Base-by-base conservation (phyloP, 768 basidiomycete genomes). In the Naganishia vaughanmartiniae region DNA sequence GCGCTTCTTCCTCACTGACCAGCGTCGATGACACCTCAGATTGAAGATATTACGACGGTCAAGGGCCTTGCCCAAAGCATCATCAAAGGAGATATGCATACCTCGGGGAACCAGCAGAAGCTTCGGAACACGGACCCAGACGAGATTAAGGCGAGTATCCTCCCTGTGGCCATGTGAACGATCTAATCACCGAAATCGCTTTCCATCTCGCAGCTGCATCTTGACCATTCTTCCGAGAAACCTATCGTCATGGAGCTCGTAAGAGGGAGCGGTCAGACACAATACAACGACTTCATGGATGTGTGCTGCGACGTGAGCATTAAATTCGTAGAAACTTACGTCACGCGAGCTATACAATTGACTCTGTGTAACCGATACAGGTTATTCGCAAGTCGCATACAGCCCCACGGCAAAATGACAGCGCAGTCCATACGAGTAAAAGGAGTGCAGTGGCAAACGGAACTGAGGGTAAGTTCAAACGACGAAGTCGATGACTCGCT, bases 21-120 rank as follows among this genome's bases (percentile, higher is more conserved):
- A 36, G 34, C 36, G 15, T n/a, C n/a, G 7, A 7, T 39, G n/a
- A 9, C 33, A 33, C 46, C 9, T 6, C 26, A 63, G 60, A 63
- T 63, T 42, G 60, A 63, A 26, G 10, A 26, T 2, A 26, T 26
- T 6, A 42, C 39, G 12, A 19, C 36, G 9, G 26, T 34, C 42
- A 30, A 30, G 7, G 42, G n/a, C 10, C 33, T 63, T 30, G 60
- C 60, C 3, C 39, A 45, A n/a, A 63, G 60, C 24, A 63, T 63
- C 26, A 42, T 42, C 12, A 5, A n/a, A 34, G 60, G 60, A 26
- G 60, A 63, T 14, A 63, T 63, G 60, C 60, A 63, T 45, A 63
- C 39, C 5, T 63, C 60, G 7, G 60, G 60, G 10, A 34, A 63
- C 30, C 60, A 63, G 39, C 28, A 42, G 5, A 63, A 45, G 15